Evolutionary conservation across 805 yeast species (phyloP), one percentile per base, ranked within the genome.

Genomic region (Vanderwaltozyma yarrowii): DNA sequence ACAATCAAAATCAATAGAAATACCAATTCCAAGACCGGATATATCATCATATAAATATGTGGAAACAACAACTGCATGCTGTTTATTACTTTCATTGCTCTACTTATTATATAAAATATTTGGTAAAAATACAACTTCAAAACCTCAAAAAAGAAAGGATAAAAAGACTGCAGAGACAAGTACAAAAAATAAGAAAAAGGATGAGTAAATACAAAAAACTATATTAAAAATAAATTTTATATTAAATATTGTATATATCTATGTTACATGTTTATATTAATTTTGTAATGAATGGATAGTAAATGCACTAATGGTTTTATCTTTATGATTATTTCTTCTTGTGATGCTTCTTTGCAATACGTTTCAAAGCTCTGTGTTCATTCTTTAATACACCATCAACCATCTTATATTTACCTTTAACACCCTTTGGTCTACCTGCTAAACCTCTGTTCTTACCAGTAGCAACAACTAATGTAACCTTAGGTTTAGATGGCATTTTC

Each of bases 361-460:
- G 78, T 56, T 74, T 79, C 56, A 89, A 69, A 12, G 97, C 96
- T 49, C 98, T 72, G 71, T 82, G 88, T 66, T 92, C 99, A 62
- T 92, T 92, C 83, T 92, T 92, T 81, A 86, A 70, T 16, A 80
- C 84, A 70, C 97, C 97, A 65, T 92, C 99, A 51, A 92, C 97
- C 98, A 92, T 92, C 80, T 85, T 92, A 69, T 92, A 92, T 61
- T 85, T 87, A 65, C 99, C 99, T 62, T 79, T 86, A 50, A 92
- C 77, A 61, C 98, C 99, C 66, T 76, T 81, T 30, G 99, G 99
- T 68, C 99, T 81, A 39, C 98, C 98, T 49, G 83, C 69, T 37
- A 88, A 65, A 42, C 95, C 95, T 60, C 69, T 82, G 63, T 92
- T 88, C 27, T 68, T 60, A 54, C 97, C 97, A 35, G 69, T 65